Percentiles rank a stretch among this genome's conserved stretches.
Evolutionary conservation across 108 stramenopile genomes (phyloP).

Genomic region (Stephanodiscus minutulus): DNA sequence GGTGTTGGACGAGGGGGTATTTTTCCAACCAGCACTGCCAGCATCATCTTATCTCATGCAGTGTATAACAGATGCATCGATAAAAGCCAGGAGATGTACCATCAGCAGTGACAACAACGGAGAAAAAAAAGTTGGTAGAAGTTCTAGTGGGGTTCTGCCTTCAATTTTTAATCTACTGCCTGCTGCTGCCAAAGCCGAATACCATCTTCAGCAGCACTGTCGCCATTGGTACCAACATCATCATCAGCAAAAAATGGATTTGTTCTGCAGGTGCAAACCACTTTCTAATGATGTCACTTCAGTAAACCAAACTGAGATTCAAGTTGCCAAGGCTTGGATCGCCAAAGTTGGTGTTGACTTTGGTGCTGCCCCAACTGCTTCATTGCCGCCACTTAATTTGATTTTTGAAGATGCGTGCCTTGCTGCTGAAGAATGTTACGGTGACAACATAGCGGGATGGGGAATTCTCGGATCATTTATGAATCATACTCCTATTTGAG

Average conservation of each 20-base stretch:
- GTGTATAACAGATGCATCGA: slow-evolving; percentile 42
- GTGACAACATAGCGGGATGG: slow-evolving; percentile 36
- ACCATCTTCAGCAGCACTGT: slow-evolving; percentile 70
- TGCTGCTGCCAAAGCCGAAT: slow-evolving; percentile 56
- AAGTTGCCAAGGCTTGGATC: slow-evolving; percentile 46
- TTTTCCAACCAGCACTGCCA: slow-evolving; percentile 62
- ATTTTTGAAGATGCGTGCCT: slow-evolving; percentile 69
- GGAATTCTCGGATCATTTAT: neutral
- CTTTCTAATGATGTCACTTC: slow-evolving; percentile 52
- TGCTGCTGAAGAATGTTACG: slow-evolving; percentile 13
- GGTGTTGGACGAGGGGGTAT: slow-evolving; percentile 52
- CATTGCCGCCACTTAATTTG: slow-evolving; percentile 70
- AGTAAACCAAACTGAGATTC: slow-evolving; percentile 67
- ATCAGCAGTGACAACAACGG: slow-evolving; percentile 2
- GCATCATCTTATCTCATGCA: slow-evolving; percentile 45
- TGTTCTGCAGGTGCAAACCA: slow-evolving; percentile 80
- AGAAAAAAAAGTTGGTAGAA: slow-evolving; percentile 9
- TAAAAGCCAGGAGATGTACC: slow-evolving; percentile 26
- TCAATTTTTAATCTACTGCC: slow-evolving; percentile 39
- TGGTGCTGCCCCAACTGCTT: slow-evolving; percentile 51
- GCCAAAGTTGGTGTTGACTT: slow-evolving; percentile 35
- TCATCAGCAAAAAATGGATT: slow-evolving; percentile 51
- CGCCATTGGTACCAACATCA: slow-evolving; percentile 62
- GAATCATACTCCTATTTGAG: neutral
- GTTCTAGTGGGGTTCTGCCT: slow-evolving; percentile 5